Base-by-base conservation (phyloP, 257 asterid genomes). In the Solanum infundibuliforme region DNA sequence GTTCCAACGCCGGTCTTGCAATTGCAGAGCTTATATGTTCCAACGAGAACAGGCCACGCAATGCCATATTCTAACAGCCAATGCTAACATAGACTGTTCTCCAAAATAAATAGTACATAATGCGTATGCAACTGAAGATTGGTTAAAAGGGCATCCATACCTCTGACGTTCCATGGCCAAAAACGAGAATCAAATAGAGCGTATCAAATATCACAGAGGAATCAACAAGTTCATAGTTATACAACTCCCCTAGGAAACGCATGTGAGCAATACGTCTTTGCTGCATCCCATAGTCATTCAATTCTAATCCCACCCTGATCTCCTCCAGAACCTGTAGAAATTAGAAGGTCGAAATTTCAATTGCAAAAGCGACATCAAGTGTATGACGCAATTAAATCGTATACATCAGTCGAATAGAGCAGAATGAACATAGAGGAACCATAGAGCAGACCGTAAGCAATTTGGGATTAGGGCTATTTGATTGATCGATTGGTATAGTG, bases 241-340 rank as follows among this genome's bases (percentile, higher is more conserved):
- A 97, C 87, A 97, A 89, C 92, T 97, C 99, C 86, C 99, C 99
- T 90, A 96, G 83, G 92, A 97, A 95, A 79, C 99, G 99, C 98
- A 94, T 96, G 92, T 87, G 94, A 29, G 99, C 98, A 91, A 97
- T 89, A 39, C 98, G 98, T 65, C 90, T 92, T 89, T 97, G 99
- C 93, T 97, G 98, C 98, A 93, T 95, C 74, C 96, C 98, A 62
- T 90, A 97, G 92, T 97, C 98, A 93, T 97, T 97, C 94, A 94
- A 88, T 94, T 97, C 99, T 58, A 97, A 38, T 65, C 99, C 99
- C 89, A 90, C 83, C 90, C 96, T 94, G 91, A 95, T 97, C 92
- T 95, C 98, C 92, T 97, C 99, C 93, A 97, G 89, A 89, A 97
- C 99, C 99, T 97, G 74, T 90, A 92, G 85, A 82, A 81, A 25